These are phyloP conservation scores for Phytophthora syringae DNA, from an alignment of 352 stramenopile genomes.

Conservation along the genomic window DNA sequence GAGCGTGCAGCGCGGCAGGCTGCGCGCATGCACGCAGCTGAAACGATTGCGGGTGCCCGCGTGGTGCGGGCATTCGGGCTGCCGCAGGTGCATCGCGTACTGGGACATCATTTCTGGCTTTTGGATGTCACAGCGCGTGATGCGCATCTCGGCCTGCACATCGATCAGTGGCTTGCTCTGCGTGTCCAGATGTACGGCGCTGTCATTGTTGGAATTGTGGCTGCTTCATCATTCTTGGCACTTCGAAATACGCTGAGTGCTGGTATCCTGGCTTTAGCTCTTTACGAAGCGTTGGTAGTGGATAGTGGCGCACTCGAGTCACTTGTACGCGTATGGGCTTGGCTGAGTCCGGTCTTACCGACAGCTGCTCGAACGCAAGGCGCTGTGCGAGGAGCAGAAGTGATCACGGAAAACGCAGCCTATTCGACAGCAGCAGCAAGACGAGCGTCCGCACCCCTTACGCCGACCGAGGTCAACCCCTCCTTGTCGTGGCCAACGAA, in stretches of 20 bases:
- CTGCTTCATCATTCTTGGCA: conserved; percentile 40
- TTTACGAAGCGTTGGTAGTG: conserved; percentile 92
- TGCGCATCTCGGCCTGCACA: conserved; percentile 60
- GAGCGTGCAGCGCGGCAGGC: conserved; percentile 62
- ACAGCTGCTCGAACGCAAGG: conserved; percentile 31
- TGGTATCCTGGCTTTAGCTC: conserved; percentile 88
- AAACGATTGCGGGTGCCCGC: conserved; percentile 57
- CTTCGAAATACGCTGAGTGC: conserved; percentile 54
- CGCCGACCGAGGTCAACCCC: conserved; percentile 44
- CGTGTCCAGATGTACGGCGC: conserved; percentile 67
- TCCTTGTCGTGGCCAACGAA: conserved; percentile 82
- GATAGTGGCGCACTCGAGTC: conserved; percentile 87
- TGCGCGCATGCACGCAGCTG: conserved; percentile 56
- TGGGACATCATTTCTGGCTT: conserved; percentile 63
- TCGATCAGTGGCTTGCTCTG: conserved; percentile 70
- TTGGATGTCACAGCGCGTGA: conserved; percentile 68
- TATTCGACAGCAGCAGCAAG: conserved; percentile 31
- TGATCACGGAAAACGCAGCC: conserved; percentile 32
- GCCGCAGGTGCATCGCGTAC: conserved; percentile 64
- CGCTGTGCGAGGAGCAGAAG: conserved; percentile 30
- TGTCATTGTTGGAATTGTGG: conserved; percentile 59
- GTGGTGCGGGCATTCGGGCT: conserved; percentile 75
- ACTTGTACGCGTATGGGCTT: conserved; percentile 85
- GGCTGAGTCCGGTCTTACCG: conserved; percentile 43
- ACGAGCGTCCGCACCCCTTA: conserved; percentile 22